Percentiles rank a stretch among this genome's conserved stretches.
phyloP scores from a whole-genome alignment of 2,329 filamentous ascomycete species.

The Fusarium annulatum region DNA sequence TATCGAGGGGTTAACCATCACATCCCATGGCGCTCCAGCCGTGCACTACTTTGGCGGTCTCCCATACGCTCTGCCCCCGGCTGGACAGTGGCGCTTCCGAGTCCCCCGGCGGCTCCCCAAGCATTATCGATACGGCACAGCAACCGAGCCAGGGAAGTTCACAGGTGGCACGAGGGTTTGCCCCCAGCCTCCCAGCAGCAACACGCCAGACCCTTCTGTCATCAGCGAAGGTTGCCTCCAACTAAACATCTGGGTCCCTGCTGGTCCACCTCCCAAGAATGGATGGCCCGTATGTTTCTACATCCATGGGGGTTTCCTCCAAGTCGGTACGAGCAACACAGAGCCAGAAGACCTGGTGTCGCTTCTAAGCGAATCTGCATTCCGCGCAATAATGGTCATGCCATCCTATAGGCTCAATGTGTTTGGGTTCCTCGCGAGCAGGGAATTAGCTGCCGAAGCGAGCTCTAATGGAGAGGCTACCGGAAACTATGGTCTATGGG shows the following conservation, averaged over 20 bases:
- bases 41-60: neutral
- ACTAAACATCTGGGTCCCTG: slow-evolving; percentile 4
- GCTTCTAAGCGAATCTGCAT: neutral
- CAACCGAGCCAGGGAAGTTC: neutral
- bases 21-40: too few relatives aligned
- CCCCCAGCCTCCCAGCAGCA: neutral
- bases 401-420: neutral
- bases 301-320: neutral
- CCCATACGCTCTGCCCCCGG: neutral
- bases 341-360: neutral
- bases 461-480: neutral
- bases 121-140: neutral
- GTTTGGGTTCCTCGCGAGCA: neutral
- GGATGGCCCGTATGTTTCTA: neutral
- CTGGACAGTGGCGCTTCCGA: neutral
- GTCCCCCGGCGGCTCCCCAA: neutral
- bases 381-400: neutral
- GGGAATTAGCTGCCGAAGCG: neutral
- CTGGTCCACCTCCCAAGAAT: neutral
- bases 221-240: neutral
- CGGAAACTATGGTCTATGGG: neutral
- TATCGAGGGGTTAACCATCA: neutral
- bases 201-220: neutral
- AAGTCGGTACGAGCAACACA: neutral
- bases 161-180: neutral